phyloP scores from a whole-genome alignment of 495 filamentous ascomycete species.

The Penicillium subrubescens region DNA sequence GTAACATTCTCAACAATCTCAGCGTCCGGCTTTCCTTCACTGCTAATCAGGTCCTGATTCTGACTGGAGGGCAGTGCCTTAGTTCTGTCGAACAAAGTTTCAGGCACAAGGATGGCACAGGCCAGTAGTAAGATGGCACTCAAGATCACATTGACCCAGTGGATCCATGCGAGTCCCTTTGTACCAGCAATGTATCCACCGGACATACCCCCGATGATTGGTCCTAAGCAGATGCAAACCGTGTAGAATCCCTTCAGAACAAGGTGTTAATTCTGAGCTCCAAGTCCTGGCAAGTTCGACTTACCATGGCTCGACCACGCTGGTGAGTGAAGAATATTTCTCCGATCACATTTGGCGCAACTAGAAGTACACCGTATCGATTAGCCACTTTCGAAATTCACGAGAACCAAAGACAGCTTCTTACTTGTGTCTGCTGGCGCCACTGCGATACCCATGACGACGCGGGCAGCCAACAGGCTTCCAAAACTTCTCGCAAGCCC shows the following conservation, averaged over 20 bases:
- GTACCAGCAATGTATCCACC: slow-evolving; percentile 20
- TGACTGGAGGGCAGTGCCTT: too few relatives aligned
- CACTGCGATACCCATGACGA: too few relatives aligned
- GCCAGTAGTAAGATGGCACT: too few relatives aligned
- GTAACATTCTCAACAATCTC: too few relatives aligned
- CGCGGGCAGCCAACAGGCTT: slow-evolving; percentile 1
- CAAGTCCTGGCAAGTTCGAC: background rate
- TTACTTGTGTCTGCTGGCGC: too few relatives aligned
- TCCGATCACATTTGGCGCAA: slow-evolving; percentile 21
- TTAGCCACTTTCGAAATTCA: too few relatives aligned
- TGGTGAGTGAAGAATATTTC: slow-evolving; percentile 25
- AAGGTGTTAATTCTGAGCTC: background rate
- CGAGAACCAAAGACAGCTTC: too few relatives aligned
- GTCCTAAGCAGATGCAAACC: slow-evolving; percentile 14
- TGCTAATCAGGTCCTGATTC: too few relatives aligned
- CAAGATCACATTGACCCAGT: slow-evolving; percentile 14
- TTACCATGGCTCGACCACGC: slow-evolving; percentile 22
- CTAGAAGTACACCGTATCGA: too few relatives aligned
- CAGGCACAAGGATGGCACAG: too few relatives aligned
- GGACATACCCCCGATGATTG: slow-evolving; percentile 20
- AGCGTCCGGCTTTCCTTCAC: too few relatives aligned
- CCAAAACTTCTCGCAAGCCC: slow-evolving; percentile 15
- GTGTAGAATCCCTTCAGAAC: slow-evolving; percentile 19
- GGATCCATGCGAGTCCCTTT: slow-evolving; percentile 16
- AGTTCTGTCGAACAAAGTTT: too few relatives aligned